Conservation (phyloP, 2,329 filamentous ascomycete species). For the Ophiostoma australiae region DNA sequence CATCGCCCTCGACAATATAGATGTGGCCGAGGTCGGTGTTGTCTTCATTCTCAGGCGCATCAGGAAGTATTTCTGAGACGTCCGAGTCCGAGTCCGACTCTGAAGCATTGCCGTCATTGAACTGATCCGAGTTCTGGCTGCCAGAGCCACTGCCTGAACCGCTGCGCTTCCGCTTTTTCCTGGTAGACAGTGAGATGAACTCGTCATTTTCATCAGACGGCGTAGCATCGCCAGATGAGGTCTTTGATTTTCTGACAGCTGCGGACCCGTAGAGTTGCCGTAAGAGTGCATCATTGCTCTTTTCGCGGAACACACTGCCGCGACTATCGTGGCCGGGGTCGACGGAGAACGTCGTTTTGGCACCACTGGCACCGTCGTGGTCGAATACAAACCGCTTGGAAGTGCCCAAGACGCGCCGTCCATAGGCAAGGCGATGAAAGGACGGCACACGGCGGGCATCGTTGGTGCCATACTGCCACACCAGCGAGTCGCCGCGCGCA, state of each 20-base stretch:
- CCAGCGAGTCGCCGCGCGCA: constrained; percentile 69
- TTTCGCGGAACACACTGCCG: constrained; percentile 38
- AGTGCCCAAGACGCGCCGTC: constrained; percentile 67
- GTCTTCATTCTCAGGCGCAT: constrained; percentile 27
- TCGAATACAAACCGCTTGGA: constrained; percentile 59
- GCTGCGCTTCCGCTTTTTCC: constrained; percentile 5
- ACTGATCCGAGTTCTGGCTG: neutral
- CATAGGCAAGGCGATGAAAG: constrained; percentile 65
- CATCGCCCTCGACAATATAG: constrained; percentile 24
- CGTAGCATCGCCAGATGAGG: neutral
- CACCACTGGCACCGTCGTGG: constrained; percentile 44
- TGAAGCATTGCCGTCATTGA: neutral
- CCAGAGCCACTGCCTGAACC: neutral
- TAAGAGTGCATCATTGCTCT: neutral
- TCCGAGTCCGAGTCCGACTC: neutral
- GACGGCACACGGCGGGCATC: constrained; percentile 66
- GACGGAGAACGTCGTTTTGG: constrained; percentile 52
- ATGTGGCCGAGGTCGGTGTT: constrained; percentile 33
- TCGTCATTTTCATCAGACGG: neutral
- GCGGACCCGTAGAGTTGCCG: neutral
- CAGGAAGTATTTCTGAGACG: neutral
- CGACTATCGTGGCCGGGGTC: constrained; percentile 42
- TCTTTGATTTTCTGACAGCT: neutral
- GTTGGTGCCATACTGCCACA: constrained; percentile 67
- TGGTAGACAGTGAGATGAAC: constrained; percentile 11